Percentiles rank a stretch among this genome's conserved stretches.
These are phyloP conservation scores for Ormosia semicastrata DNA, from an alignment of 306 rosid species.

Conservation along the genomic window DNA sequence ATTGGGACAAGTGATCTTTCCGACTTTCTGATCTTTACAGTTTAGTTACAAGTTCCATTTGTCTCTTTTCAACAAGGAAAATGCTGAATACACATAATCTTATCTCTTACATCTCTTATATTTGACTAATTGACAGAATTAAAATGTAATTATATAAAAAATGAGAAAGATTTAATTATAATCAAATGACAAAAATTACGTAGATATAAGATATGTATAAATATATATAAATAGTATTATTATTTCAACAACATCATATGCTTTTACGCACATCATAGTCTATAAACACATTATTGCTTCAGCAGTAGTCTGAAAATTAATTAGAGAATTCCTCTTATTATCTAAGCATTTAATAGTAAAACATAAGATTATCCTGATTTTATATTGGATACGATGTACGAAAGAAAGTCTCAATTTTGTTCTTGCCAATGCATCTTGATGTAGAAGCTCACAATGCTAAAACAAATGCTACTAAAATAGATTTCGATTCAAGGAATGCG, in stretches of 20 bases:
- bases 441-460: slow-evolving; percentile 12
- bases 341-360: not conserved
- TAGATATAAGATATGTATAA: too few relatives aligned
- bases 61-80: not conserved
- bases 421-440: not conserved
- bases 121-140: too few relatives aligned
- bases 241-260: too few relatives aligned
- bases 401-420: not conserved
- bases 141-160: too few relatives aligned
- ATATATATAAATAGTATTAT: too few relatives aligned
- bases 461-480: not conserved
- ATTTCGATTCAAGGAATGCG: slow-evolving; percentile 15
- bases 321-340: not conserved
- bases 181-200: too few relatives aligned
- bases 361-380: not conserved
- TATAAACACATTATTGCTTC: not conserved
- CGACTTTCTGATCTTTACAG: not conserved
- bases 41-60: not conserved
- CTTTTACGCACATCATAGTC: not conserved
- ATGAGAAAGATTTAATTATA: too few relatives aligned
- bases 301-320: not conserved
- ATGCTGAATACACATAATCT: too few relatives aligned
- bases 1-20: not conserved
- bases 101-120: too few relatives aligned
- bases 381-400: not conserved